Percentiles rank a stretch among this genome's conserved stretches.
phyloP scores from a whole-genome alignment of 306 rosid species.

The Vicia sativa region DNA sequence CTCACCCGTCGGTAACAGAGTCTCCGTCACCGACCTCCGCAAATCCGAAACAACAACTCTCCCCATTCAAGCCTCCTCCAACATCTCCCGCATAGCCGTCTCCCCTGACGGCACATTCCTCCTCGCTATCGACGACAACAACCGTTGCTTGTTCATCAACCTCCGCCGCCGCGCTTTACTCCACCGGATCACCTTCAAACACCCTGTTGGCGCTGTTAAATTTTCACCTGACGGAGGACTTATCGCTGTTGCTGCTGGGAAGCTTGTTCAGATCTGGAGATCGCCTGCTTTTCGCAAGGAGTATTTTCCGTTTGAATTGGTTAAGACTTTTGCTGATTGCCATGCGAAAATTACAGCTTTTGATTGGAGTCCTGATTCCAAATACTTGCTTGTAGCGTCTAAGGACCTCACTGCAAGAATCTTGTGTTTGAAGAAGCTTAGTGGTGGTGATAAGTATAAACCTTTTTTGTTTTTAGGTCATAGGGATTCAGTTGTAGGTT shows the following conservation, averaged over 20 bases:
- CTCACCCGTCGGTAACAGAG: constrained; percentile 89
- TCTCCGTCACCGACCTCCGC: constrained; percentile 76
- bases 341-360: constrained; percentile 58
- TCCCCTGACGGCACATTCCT: constrained; percentile 82
- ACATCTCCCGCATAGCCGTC: constrained; percentile 70
- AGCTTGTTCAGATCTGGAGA: constrained; percentile 83
- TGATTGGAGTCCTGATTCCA: constrained; percentile 85
- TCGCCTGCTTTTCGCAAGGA: constrained; percentile 73
- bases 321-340: constrained; percentile 68
- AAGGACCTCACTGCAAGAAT: constrained; percentile 84
- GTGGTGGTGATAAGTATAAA: constrained; percentile 41
- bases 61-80: constrained; percentile 79
- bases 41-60: constrained; percentile 74
- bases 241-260: constrained; percentile 83
- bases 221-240: constrained; percentile 67
- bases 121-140: constrained; percentile 70
- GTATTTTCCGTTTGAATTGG: constrained; percentile 73
- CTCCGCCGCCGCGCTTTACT: constrained; percentile 84
- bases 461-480: constrained; percentile 81
- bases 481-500: constrained; percentile 78
- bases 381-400: constrained; percentile 69
- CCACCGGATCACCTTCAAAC: constrained; percentile 83
- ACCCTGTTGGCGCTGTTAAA: constrained; percentile 51
- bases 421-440: constrained; percentile 52
- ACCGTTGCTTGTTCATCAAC: constrained; percentile 81